Evolutionary conservation across 352 stramenopile genomes (phyloP), one percentile per base, ranked within the genome.

Genomic region (Pythium monospermum): DNA sequence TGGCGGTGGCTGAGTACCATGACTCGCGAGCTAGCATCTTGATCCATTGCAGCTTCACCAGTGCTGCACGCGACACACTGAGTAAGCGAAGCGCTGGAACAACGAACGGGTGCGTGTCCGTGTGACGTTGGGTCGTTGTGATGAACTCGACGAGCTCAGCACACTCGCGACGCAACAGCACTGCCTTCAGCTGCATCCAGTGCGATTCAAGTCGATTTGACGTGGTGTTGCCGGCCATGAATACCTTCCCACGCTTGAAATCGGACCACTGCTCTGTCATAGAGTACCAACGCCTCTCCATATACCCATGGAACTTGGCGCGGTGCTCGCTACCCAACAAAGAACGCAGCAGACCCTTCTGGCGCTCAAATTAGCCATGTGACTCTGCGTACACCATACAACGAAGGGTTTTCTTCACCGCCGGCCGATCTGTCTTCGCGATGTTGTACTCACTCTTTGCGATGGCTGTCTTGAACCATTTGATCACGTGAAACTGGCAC

Each of bases 401-500:
- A 10, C 19, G 6, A 6, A 41, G 35, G n/a, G 6, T 41, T n/a
- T 10, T 41, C 11, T 21, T 8, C 8, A 41, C 8, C 8, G 35
- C n/a, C 2, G 4, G 4, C 11, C 19, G 16, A 27, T 37, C 35
- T n/a, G 35, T 18, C 2, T 15, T 7, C 4, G 41, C 6, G 41
- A 48, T 25, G 16, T 26, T 32, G 26, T 48, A 36, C 41, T 36
- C 36, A 16, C 4, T 10, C 3, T 48, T 32, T 25, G 16, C 4
- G 16, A 48, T 8, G 4, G 28, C 30, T 6, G 19, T 27, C 4
- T 41, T 15, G 4, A 52, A 26, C 31, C 23, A 52, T 22, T 42
- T 41, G 21, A 52, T 41, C 1, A 52, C 45, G 33, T 66, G 51
- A 25, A 66, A 66, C n/a, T 66, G 50, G 32, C 50, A 61, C 1